Evolutionary conservation across 2,329 filamentous ascomycete species (phyloP).

Genomic region (Diaporthe capsici): DNA sequence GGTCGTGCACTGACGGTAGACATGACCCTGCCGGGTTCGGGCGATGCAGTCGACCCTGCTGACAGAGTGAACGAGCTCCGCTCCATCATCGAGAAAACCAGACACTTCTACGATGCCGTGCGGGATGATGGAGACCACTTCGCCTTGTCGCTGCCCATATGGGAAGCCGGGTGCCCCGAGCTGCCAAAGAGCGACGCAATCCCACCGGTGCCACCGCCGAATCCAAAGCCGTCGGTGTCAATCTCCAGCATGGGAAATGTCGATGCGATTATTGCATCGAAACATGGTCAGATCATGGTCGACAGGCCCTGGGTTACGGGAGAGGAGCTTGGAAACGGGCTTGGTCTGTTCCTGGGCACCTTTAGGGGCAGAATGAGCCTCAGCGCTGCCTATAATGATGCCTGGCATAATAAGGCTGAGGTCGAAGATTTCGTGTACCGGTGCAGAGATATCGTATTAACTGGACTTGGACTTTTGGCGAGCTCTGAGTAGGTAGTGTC

Average conservation of each 20-base stretch:
- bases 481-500: neutral
- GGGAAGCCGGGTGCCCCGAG: slow-evolving; percentile 2
- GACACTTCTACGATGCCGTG: neutral
- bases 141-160: slow-evolving; percentile 8
- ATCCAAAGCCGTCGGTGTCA: neutral
- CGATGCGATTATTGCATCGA: neutral
- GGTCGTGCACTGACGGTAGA: neutral
- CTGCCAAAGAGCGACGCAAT: neutral
- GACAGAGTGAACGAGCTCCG: neutral
- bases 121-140: neutral
- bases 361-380: neutral
- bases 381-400: neutral
- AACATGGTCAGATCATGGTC: neutral
- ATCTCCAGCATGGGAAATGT: slow-evolving; percentile 5
- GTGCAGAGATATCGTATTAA: neutral
- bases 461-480: neutral
- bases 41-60: neutral
- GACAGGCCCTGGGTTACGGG: slow-evolving; percentile 5
- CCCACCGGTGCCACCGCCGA: neutral
- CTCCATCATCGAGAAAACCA: neutral
- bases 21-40: neutral
- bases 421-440: neutral
- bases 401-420: neutral
- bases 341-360: neutral
- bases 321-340: neutral